Evolutionary conservation across 257 asterid species (phyloP).

Genomic region (Fraxinus quadrangulata): DNA sequence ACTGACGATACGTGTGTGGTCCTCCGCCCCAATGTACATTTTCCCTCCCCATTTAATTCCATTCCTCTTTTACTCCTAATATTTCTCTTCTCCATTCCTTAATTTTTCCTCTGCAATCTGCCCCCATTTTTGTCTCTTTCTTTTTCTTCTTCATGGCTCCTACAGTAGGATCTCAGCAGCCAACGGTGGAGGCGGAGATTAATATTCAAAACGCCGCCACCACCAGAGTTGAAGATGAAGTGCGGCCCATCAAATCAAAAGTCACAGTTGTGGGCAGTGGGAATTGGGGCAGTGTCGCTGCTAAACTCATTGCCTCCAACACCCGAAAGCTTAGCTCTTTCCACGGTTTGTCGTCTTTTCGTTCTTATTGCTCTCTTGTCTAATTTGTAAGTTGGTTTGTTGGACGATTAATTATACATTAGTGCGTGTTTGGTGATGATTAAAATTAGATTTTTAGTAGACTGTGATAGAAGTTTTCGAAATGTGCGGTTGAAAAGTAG

Average conservation of each 20-base stretch:
- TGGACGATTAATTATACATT: no score
- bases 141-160: conserved; percentile 39
- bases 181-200: conserved; percentile 6
- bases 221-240: conserved; percentile 13
- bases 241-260: conserved; percentile 40
- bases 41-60: conserved; percentile 38
- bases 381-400: no score
- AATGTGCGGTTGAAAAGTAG: no score
- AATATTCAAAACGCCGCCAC: not conserved
- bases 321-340: conserved; percentile 56
- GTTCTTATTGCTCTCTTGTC: not conserved
- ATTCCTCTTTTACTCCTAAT: conserved; percentile 22
- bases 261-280: conserved; percentile 91
- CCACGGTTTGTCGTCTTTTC: conserved; percentile 48
- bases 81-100: conserved; percentile 30
- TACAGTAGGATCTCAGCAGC: conserved; percentile 29
- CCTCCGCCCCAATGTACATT: conserved; percentile 50
- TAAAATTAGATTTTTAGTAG: no score
- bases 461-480: no score
- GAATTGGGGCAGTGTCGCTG: conserved; percentile 93
- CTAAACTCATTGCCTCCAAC: conserved; percentile 87
- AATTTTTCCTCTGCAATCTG: conserved; percentile 7
- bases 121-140: not conserved
- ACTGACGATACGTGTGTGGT: conserved; percentile 49
- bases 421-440: no score